These are phyloP conservation scores for Pterulicium gracile DNA, from an alignment of 1,284 basidiomycete species.

Conservation along the genomic window DNA sequence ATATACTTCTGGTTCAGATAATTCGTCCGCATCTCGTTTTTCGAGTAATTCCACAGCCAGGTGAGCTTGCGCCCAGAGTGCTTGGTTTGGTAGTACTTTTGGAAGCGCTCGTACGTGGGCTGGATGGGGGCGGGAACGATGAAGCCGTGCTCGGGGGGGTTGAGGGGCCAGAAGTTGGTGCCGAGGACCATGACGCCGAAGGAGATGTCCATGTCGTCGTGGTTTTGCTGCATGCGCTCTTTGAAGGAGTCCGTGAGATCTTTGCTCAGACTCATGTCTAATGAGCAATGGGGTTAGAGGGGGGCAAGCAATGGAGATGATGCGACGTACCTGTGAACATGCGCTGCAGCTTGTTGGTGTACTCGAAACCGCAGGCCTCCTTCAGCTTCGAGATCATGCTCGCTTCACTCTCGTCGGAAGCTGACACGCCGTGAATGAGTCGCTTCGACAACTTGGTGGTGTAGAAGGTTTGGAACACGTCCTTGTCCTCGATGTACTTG, in stretches of 20 bases:
- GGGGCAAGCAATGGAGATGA: neutral
- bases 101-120: conserved; percentile 85
- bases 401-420: conserved; percentile 94
- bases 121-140: conserved; percentile 84
- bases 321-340: conserved; percentile 84
- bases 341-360: conserved; percentile 94
- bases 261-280: conserved; percentile 93
- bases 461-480: conserved; percentile 99
- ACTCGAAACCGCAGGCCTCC: conserved; percentile 97
- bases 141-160: conserved; percentile 77
- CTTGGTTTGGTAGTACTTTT: conserved; percentile 89
- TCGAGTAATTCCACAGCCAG: conserved; percentile 97
- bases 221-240: conserved; percentile 82
- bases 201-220: conserved; percentile 79
- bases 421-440: conserved; percentile 86
- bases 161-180: conserved; percentile 94
- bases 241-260: conserved; percentile 97
- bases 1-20: conserved; percentile 94
- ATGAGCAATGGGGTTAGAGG: too few relatives aligned
- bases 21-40: conserved; percentile 91
- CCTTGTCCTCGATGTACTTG: conserved; percentile 99
- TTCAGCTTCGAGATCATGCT: conserved; percentile 99
- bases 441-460: conserved; percentile 94
- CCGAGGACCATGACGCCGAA: conserved; percentile 93
- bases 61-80: conserved; percentile 93